Evolutionary conservation across 2,329 filamentous ascomycete species (phyloP).

Genomic region (Eurotiales sp.): DNA sequence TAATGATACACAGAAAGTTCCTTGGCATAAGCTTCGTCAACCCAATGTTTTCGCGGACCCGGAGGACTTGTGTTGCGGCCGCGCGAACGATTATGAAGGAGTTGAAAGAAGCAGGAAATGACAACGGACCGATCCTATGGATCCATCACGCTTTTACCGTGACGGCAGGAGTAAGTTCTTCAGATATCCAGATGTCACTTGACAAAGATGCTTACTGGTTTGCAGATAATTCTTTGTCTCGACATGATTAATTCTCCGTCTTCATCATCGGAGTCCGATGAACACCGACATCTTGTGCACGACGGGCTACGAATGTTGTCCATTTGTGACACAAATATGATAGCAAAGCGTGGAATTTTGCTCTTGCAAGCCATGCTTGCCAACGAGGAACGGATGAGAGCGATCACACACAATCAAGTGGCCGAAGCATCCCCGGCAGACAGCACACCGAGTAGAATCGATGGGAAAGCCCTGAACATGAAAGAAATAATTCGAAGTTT

Average conservation of each 20-base stretch:
- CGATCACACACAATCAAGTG: background rate
- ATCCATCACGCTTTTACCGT: no score
- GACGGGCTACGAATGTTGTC: constrained; percentile 2
- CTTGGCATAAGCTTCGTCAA: no score
- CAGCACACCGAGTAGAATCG: background rate
- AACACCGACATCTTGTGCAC: constrained; percentile 8
- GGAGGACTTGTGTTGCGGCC: no score
- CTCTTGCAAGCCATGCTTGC: constrained; percentile 5
- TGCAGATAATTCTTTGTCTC: constrained; percentile 12
- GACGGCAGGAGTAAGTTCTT: no score
- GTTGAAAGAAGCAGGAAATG: no score
- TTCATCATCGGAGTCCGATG: background rate
- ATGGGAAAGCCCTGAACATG: background rate
- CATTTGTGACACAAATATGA: constrained; percentile 10
- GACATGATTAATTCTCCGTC: constrained; percentile 6
- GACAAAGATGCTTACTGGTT: no score
- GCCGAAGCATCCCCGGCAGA: background rate
- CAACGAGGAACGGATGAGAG: constrained; percentile 8
- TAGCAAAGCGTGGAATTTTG: constrained; percentile 10
- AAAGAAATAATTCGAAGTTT: constrained; percentile 10
- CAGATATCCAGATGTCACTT: no score
- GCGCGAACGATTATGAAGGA: no score
- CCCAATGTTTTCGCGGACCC: no score
- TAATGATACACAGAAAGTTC: background rate
- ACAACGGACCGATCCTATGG: no score